Evolutionary conservation across 2,329 filamentous ascomycete species (phyloP).

Genomic region (Penicillium sp.): DNA sequence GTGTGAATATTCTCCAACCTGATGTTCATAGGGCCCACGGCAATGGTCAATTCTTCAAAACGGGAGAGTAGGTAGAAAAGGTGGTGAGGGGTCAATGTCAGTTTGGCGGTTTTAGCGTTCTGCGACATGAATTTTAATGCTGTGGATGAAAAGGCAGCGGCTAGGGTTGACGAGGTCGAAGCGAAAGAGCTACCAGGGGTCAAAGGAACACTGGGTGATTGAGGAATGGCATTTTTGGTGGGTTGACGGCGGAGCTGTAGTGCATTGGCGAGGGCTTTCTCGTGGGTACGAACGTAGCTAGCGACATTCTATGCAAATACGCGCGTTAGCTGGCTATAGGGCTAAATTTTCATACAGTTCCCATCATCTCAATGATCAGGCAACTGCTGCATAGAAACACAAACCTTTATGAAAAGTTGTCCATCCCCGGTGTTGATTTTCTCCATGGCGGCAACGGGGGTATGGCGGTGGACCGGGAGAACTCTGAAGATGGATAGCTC

Average conservation of each 20-base stretch:
- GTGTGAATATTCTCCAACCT: conserved; percentile 92
- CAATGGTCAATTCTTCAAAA: conserved; percentile 87
- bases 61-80: conserved; percentile 94
- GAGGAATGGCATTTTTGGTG: conserved; percentile 64
- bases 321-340: conserved; percentile 2
- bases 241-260: conserved; percentile 74
- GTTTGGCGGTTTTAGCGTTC: conserved; percentile 80
- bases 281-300: conserved; percentile 92
- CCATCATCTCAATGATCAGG: not conserved
- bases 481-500: conserved; percentile 38
- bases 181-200: conserved; percentile 56
- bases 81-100: conserved; percentile 92
- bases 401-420: conserved; percentile 49
- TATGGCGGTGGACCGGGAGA: conserved; percentile 30
- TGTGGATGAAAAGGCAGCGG: conserved; percentile 81
- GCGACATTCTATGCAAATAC: conserved; percentile 71
- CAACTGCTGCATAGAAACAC: not conserved
- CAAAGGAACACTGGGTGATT: conserved; percentile 52
- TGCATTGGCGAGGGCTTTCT: conserved; percentile 94
- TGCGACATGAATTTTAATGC: conserved; percentile 81
- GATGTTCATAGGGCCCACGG: conserved; percentile 93
- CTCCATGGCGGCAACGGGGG: conserved; percentile 42
- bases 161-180: conserved; percentile 68
- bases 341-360: not conserved
- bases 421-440: conserved; percentile 51